Base-by-base conservation (phyloP, 1,139 yeast species). In the Saccharomycopsis phalli region DNA sequence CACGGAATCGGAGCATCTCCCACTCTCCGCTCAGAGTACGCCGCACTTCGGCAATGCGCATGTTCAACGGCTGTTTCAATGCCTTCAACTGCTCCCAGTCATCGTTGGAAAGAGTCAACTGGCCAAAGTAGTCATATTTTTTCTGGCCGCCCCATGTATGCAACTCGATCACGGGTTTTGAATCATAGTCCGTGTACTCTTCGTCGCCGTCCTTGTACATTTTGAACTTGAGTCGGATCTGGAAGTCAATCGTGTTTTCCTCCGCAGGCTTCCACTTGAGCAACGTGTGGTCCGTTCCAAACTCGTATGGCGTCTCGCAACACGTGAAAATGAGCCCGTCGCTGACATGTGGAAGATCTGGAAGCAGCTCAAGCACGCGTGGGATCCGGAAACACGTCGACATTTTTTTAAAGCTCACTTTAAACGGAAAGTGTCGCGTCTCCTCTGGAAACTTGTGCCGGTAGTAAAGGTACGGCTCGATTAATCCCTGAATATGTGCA, bases 181-280 rank as follows among this genome's bases (percentile, higher is more conserved):
- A 66, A 50, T 88, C 95, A 58, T 84, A 93, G 57, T 87, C 91
- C 11, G 67, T 68, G 53, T 84, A 87, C 40, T 82, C 75, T 38
- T 78, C 78, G 42, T 81, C 84, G 2, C 76, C 74, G 54, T 86
- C 95, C 39, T 74, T 76, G 44, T 58, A 81, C 37, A 63, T 53
- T 11, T 80, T 78, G 53, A 88, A 87, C 19, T 73, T 74, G 37
- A 91, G 59, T 29, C 73, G 72, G 47, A 93, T 58, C 55, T 80
- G 79, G 60, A 84, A 91, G 60, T 93, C 99, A 27, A 93, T 72
- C 0, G 96, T 80, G 53, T 93, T 93, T 59, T 91, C 98, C 47
- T 84, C 83, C 7, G 94, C 87, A 1, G 98, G 97, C 54, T 93
- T 93, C 99, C 99, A 93, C 59, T 93, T 93, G 42, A 93, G 62